These are phyloP conservation scores for Zarea fungicola DNA, from an alignment of 2,329 filamentous ascomycete genomes.

Conservation along the genomic window DNA sequence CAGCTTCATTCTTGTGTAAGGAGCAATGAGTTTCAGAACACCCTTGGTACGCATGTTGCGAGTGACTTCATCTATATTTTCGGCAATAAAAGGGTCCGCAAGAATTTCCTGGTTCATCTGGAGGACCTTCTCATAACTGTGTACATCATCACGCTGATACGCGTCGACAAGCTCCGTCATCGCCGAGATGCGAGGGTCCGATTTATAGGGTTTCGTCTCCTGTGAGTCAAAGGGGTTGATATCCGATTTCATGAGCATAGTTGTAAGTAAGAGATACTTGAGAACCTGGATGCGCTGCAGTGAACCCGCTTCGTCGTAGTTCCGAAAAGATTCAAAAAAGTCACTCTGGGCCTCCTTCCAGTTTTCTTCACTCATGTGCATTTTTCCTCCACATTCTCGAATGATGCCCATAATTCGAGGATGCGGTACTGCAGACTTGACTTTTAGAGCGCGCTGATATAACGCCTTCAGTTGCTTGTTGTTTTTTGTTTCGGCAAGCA, in stretches of 20 bases:
- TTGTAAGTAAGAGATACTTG: constrained; percentile 92
- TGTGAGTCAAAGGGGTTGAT: constrained; percentile 99
- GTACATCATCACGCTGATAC: constrained; percentile 92
- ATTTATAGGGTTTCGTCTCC: constrained; percentile 97
- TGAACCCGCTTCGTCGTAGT: constrained; percentile 97
- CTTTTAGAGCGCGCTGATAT: constrained; percentile 85
- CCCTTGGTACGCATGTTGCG: constrained; percentile 97
- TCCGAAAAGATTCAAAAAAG: constrained; percentile 98
- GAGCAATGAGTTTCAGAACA: constrained; percentile 85
- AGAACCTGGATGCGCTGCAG: constrained; percentile 94
- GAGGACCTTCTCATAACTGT: constrained; percentile 82
- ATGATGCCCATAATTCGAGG: constrained; percentile 99
- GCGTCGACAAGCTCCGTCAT: constrained; percentile 98
- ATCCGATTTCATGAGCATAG: constrained; percentile 96
- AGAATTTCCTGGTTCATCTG: constrained; percentile 84
- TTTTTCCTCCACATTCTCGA: constrained; percentile 96
- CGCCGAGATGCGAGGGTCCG: constrained; percentile 86
- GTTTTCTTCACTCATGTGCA: constrained; percentile 99
- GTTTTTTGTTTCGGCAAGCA: constrained; percentile 95
- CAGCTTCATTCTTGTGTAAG: constrained; percentile 88
- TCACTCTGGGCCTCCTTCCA: constrained; percentile 97
- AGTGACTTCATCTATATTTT: constrained; percentile 98
- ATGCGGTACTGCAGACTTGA: constrained; percentile 95
- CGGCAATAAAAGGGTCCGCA: constrained; percentile 90
- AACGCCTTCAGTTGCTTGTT: constrained; percentile 94